A percentile compares a stretch with the other conserved stretches of the same genome.
phyloP scores from a whole-genome alignment of 495 filamentous ascomycete genomes.

The Tricharina praecox region DNA sequence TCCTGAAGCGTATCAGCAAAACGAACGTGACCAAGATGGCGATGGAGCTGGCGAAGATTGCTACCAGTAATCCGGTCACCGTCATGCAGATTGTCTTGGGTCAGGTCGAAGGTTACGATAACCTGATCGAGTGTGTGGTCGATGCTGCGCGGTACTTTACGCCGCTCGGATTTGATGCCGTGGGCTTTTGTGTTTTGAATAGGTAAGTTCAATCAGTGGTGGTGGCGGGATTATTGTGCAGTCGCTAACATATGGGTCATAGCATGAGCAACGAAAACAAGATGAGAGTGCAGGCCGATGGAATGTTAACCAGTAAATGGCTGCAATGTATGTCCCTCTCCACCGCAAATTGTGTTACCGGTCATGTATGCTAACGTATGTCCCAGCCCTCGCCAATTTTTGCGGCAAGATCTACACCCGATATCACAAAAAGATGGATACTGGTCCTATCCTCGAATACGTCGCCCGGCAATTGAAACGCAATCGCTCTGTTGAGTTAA shows the following conservation, averaged over 20 bases:
- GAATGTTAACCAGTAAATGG: conserved; percentile 79
- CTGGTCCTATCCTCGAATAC: conserved; percentile 73
- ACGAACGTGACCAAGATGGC: conserved; percentile 76
- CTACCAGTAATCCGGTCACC: conserved; percentile 71
- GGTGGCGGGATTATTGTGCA: conserved; percentile 29
- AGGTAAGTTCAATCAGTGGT: conserved; percentile 35
- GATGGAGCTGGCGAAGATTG: conserved; percentile 67
- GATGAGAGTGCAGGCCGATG: conserved; percentile 65
- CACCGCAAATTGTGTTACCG: not conserved
- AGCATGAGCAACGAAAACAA: conserved; percentile 38
- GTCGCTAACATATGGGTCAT: conserved; percentile 9
- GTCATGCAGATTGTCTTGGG: conserved; percentile 73
- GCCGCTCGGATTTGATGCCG: conserved; percentile 66
- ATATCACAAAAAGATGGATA: conserved; percentile 62
- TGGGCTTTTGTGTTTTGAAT: conserved; percentile 36
- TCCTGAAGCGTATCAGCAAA: conserved; percentile 68
- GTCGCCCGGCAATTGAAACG: conserved; percentile 63
- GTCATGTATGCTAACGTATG: not conserved
- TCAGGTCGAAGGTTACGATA: conserved; percentile 82
- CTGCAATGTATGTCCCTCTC: conserved; percentile 31
- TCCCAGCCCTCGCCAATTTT: conserved; percentile 61
- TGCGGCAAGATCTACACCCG: conserved; percentile 74
- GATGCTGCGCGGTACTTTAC: conserved; percentile 90
- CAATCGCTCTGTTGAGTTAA: conserved; percentile 69
- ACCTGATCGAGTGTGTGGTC: conserved; percentile 80